Base-by-base conservation (phyloP, 73 alveolate genomes). In the Paramecium bursaria region DNA sequence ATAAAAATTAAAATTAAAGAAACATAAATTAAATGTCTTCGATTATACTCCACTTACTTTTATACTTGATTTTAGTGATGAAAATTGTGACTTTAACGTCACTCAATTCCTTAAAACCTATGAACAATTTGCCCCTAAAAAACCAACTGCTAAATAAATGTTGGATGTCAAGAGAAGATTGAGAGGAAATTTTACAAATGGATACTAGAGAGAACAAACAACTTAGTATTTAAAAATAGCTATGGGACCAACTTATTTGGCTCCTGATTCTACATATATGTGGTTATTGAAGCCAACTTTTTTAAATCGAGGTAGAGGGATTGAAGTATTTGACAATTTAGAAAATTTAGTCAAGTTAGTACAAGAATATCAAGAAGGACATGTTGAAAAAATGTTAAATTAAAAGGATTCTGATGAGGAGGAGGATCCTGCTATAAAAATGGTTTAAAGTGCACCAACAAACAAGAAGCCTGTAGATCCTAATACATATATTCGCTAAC, bases 231-330 rank as follows among this genome's bases (percentile, higher is more conserved):
- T 53, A 19, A 79, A 79, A 46, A 61, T 73, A 33, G 31, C 51
- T 39, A 79, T 79, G 89, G 42, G 35, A 39, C 39, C 51, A 26
- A 53, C 89, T 5, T 79, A 53, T 46, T 22, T 67, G 11, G 52
- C 89, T 2, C 46, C 31, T 26, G 89, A 73, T 30, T 48, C 75
- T 4, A 79, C 51, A n/a, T 79, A 79, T 42, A 39, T 79, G 51
- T 79, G 89, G 89, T 79, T 79, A 14, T 54, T 92, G 15, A 92
- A 92, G 57, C 94, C 97, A n/a, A 92, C 95, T 1, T 86, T 82
- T 61, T 76, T 91, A 30, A 92, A 92, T 54, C 29, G 97, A 52
- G 97, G 97, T 10, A 92, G 97, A 75, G 97, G 97, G 22, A 92
- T 92, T 49, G 91, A 90, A 44, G 92, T 92, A 30, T 92, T 92